phyloP scores from a whole-genome alignment of 352 stramenopile genomes.

The Globisporangium ultimum region DNA sequence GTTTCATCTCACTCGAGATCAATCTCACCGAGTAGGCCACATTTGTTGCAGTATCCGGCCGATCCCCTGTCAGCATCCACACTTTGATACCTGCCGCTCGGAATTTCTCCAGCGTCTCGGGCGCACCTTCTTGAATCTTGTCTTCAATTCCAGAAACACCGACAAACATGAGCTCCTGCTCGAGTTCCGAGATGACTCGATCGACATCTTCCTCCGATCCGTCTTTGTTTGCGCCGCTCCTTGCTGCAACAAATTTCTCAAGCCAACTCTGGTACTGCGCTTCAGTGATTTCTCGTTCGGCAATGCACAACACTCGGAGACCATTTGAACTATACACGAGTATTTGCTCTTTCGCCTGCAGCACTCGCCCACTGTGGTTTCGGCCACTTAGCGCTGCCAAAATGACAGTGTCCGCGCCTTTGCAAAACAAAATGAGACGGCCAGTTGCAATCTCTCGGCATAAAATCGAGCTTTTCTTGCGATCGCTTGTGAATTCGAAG shows the following conservation, averaged over 20 bases:
- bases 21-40: slow-evolving; percentile 51
- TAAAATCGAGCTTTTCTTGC: slow-evolving; percentile 67
- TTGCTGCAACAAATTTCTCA: slow-evolving; percentile 24
- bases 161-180: slow-evolving; percentile 42
- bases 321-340: slow-evolving; percentile 54
- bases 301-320: slow-evolving; percentile 72
- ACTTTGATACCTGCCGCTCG: slow-evolving; percentile 66
- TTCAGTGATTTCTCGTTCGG: slow-evolving; percentile 42
- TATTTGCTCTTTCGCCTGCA: slow-evolving; percentile 42
- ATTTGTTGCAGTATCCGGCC: slow-evolving; percentile 63
- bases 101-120: slow-evolving; percentile 55
- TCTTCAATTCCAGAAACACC: slow-evolving; percentile 67
- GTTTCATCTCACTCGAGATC: slow-evolving; percentile 48
- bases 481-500: slow-evolving; percentile 63
- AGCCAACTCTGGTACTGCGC: slow-evolving; percentile 58
- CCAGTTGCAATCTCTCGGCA: slow-evolving; percentile 28
- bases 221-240: slow-evolving; percentile 1
- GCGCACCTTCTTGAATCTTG: slow-evolving; percentile 57
- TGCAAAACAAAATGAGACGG: slow-evolving; percentile 48
- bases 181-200: slow-evolving; percentile 38
- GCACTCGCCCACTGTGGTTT: slow-evolving; percentile 24
- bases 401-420: slow-evolving; percentile 90
- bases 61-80: slow-evolving; percentile 74
- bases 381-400: slow-evolving; percentile 37
- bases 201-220: slow-evolving; percentile 30